Base-by-base conservation (phyloP, 306 rosid genomes). In the Lathyrus aphaca region DNA sequence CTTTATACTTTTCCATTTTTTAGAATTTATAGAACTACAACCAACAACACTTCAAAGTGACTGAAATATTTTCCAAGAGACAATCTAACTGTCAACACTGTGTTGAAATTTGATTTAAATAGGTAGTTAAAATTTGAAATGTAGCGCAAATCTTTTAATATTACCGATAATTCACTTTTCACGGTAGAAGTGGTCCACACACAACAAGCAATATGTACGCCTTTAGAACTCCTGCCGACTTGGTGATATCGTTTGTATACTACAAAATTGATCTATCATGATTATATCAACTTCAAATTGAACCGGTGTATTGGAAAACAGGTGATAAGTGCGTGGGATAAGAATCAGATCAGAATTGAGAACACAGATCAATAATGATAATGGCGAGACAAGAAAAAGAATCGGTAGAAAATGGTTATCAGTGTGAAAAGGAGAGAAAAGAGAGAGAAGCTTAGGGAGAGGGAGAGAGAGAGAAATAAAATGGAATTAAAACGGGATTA, bases 1-100 rank as follows among this genome's bases (percentile, higher is more conserved):
- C n/a, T n/a, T n/a, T n/a, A n/a, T n/a, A 84, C 96, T 95, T 82
- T 72, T 90, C 95, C 96, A 90, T 90, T 81, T 68, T 82, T 76
- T n/a, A 65, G 27, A 65, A 73, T 64, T 78, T 45, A 67, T 74
- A 79, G 79, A 49, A 77, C 75, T 81, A 78, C 25, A 73, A 53
- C 67, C 81, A 77, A 83, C 45, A 77, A 75, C 64, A 57, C 69
- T 73, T 90, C 76, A 84, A 74, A 81, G 75, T 71, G 66, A 79
- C 74, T 84, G 81, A 78, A n/a, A n/a, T n/a, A n/a, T n/a, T n/a
- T n/a, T n/a, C n/a, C n/a, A n/a, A n/a, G n/a, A n/a, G n/a, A n/a
- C 81, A 82, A 69, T 78, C 86, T 84, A 79, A 60, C 86, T 77
- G 87, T 82, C 82, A 81, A 71, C 68, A 77, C 80, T 73, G 83